Percentiles rank a stretch among this genome's conserved stretches.
Conservation (phyloP, 2,329 filamentous ascomycete species). For the Myotisia sp. region DNA sequence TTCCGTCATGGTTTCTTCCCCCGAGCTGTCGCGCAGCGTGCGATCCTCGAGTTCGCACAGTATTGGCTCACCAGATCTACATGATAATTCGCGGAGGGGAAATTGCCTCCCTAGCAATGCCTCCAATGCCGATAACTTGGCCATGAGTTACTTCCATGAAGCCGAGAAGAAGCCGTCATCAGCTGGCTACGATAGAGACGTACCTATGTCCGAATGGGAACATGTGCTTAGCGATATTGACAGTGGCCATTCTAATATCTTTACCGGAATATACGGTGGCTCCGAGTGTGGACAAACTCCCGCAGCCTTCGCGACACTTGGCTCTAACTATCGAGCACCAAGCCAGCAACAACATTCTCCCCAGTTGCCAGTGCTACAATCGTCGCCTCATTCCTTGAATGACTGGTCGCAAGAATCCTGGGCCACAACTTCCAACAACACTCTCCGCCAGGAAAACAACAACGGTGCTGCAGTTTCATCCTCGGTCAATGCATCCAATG, state of each 20-base stretch:
- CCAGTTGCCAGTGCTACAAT: slow-evolving; percentile 12
- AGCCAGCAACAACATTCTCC: slow-evolving; percentile 9
- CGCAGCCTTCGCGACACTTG: slow-evolving; percentile 9
- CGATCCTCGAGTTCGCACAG: slow-evolving; percentile 12
- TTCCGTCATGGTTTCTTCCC: slow-evolving; percentile 5
- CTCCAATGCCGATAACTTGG: too few relatives aligned
- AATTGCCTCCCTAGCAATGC: too few relatives aligned
- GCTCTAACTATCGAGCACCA: slow-evolving; percentile 6
- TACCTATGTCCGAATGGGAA: slow-evolving; percentile 65
- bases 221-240: slow-evolving; percentile 66
- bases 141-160: slow-evolving; percentile 22
- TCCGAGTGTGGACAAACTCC: slow-evolving; percentile 24
- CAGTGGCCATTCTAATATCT: slow-evolving; percentile 67
- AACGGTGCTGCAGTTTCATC: not conserved
- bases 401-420: slow-evolving; percentile 27
- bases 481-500: not conserved
- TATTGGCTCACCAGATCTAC: slow-evolving; percentile 7
- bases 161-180: slow-evolving; percentile 24
- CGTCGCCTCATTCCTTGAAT: slow-evolving; percentile 18
- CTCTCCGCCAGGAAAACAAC: too few relatives aligned
- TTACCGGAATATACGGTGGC: slow-evolving; percentile 35
- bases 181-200: slow-evolving; percentile 23
- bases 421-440: slow-evolving; percentile 26
- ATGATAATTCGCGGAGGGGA: slow-evolving; percentile 2
- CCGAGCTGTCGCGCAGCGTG: slow-evolving; percentile 10